Evolutionary conservation across 1,284 basidiomycete genomes (phyloP), one percentile per base, ranked within the genome.

Genomic region (Ceratobasidium sp.): DNA sequence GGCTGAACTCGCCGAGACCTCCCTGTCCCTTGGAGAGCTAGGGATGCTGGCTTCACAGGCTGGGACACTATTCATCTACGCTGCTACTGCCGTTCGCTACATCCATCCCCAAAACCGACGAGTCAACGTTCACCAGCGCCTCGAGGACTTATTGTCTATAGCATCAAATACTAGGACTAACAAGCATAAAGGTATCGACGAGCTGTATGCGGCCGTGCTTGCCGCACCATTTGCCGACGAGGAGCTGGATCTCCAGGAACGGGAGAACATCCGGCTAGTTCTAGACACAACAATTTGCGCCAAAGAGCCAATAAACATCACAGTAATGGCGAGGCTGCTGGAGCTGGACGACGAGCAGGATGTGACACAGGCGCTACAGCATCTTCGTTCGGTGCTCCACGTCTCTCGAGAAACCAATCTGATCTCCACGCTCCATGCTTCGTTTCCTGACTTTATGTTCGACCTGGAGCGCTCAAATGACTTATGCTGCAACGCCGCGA

Each of bases 11-110:
- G 26, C 23, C 7, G 26, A 41, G 3, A 32, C 47, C 13, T 11
- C n/a, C 8, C 21, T 52, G 21, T 43, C 38, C 14, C 35, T 14
- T 21, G 72, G 73, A 11, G 44, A 69, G 16, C 32, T 75, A 3
- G 18, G 32, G 32, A 18, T 46, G 7, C 55, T 75, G 2, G 54
- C 63, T 6, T 50, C 54, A 16, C 26, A 63, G 11, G 44, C 74
- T 18, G 71, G 61, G 26, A 59, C 18, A 5, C 64, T 75, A 8
- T 75, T 75, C 72, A 73, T 75, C 55, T 61, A 59, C n/a, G 74
- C 74, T 13, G 71, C 74, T 9, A 73, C 70, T 8, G 30, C 46
- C 21, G 66, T 74, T 4, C 41, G 43, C 13, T 74, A 70, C 32
- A 47, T 73, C 18, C 28, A n/a, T 11, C 35, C 52, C 11, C 38